A percentile compares a stretch with the other conserved stretches of the same genome.
These are phyloP conservation scores for Nakaseomyces bracarensis DNA, from an alignment of 1,139 yeast species.

Conservation along the genomic window DNA sequence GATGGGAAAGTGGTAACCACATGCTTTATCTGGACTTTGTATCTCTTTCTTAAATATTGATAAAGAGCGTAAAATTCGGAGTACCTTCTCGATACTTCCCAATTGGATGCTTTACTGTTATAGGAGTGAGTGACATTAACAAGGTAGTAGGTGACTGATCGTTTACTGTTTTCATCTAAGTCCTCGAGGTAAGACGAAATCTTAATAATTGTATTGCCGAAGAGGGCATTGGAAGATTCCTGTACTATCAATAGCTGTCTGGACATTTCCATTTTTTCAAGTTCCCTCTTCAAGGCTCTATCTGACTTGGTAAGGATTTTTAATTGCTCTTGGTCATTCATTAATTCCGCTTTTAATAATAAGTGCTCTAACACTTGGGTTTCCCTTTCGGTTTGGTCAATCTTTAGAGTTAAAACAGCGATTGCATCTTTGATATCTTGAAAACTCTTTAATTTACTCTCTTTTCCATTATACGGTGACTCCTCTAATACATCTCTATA, in stretches of 20 bases:
- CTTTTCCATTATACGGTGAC: neutral
- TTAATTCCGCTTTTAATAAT: conserved; percentile 70
- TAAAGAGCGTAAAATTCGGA: conserved; percentile 74
- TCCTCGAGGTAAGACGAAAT: conserved; percentile 63
- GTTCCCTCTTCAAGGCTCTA: conserved; percentile 57
- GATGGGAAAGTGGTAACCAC: conserved; percentile 46
- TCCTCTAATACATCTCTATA: neutral
- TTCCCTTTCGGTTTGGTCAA: conserved; percentile 58
- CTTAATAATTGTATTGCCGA: conserved; percentile 54
- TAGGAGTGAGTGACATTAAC: conserved; percentile 60
- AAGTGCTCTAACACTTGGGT: conserved; percentile 56
- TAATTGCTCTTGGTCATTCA: conserved; percentile 63
- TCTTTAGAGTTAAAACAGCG: conserved; percentile 42
- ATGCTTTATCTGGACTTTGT: conserved; percentile 41
- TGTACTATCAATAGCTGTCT: conserved; percentile 77
- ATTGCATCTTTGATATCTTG: conserved; percentile 11
- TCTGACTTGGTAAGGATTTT: conserved; percentile 61
- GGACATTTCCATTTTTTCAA: conserved; percentile 61
- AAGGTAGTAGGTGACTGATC: conserved; percentile 59
- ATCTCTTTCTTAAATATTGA: conserved; percentile 49
- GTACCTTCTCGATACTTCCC: conserved; percentile 85
- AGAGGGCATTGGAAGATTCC: conserved; percentile 72
- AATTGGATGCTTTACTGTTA: conserved; percentile 54
- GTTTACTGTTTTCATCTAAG: conserved; percentile 41
- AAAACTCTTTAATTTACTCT: conserved; percentile 2